These are phyloP conservation scores for Boletus rufocinnamomeus DNA, from an alignment of 768 basidiomycete species.

Conservation along the genomic window DNA sequence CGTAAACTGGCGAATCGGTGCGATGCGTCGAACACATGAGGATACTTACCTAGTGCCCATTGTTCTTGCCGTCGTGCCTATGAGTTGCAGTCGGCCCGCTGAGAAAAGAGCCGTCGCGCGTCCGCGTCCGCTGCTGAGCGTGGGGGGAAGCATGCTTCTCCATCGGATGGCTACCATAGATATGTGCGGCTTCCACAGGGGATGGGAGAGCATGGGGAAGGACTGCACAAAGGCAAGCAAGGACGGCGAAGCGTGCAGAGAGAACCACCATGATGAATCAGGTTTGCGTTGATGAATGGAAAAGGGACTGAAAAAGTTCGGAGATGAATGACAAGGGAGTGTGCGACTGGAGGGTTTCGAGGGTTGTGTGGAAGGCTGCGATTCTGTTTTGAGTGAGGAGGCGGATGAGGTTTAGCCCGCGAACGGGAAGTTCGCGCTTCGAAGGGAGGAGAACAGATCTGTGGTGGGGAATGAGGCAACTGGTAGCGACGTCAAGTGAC, in stretches of 20 bases:
- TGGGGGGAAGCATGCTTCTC: constrained; percentile 6
- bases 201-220: constrained; percentile 38
- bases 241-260: too few species aligned
- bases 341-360: constrained; percentile 73
- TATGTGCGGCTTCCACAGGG: constrained; percentile 43
- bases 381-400: constrained; percentile 95
- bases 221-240: constrained; percentile 48
- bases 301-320: background rate
- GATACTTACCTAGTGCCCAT: constrained; percentile 15
- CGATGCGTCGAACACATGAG: background rate
- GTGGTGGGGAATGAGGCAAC: constrained; percentile 27
- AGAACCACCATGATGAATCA: constrained; percentile 48
- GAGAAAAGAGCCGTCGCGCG: background rate
- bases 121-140: background rate
- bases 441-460: constrained; percentile 78
- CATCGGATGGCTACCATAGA: constrained; percentile 27
- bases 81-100: background rate
- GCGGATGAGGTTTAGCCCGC: constrained; percentile 92
- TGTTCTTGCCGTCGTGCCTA: background rate
- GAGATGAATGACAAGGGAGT: constrained; percentile 21
- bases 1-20: background rate
- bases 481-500: constrained; percentile 6
- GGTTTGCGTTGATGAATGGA: constrained; percentile 18
- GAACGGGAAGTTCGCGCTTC: constrained; percentile 82
- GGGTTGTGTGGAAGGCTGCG: constrained; percentile 95